Percentiles rank a stretch among this genome's conserved stretches.
Evolutionary conservation across 805 yeast species (phyloP).

Genomic region (Blastobotrys muscicola): DNA sequence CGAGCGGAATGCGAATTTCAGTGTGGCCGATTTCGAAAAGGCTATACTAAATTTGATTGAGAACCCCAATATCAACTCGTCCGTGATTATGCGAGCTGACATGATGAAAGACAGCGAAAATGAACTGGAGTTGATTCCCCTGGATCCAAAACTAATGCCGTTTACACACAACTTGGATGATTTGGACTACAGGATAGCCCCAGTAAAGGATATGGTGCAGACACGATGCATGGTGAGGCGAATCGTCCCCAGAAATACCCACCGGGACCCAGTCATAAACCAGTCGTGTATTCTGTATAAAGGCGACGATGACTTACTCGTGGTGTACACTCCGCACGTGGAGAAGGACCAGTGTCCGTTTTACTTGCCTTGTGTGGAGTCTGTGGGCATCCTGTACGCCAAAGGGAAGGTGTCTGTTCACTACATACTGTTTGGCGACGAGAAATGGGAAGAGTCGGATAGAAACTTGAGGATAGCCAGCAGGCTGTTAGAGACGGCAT

Average conservation of each 20-base stretch:
- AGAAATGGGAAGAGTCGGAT: slow-evolving; percentile 26
- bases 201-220: background rate
- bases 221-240: slow-evolving; percentile 35
- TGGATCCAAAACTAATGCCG: slow-evolving; percentile 31
- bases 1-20: slow-evolving; percentile 39
- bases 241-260: slow-evolving; percentile 86
- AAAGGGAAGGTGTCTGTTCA: slow-evolving; percentile 50
- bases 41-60: slow-evolving; percentile 75
- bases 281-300: slow-evolving; percentile 63
- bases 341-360: slow-evolving; percentile 60
- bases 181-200: slow-evolving; percentile 38
- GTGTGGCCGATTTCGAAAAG: slow-evolving; percentile 47
- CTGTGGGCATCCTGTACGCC: slow-evolving; percentile 59
- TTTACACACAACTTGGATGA: slow-evolving; percentile 13
- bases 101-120: slow-evolving; percentile 28
- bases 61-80: slow-evolving; percentile 86
- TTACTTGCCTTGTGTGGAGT: slow-evolving; percentile 78
- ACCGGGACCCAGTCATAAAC: slow-evolving; percentile 69
- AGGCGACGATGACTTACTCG: slow-evolving; percentile 31
- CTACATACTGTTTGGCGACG: slow-evolving; percentile 49
- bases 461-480: slow-evolving; percentile 76
- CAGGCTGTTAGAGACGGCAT: slow-evolving; percentile 67
- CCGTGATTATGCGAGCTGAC: slow-evolving; percentile 85
- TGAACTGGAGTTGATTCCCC: background rate
- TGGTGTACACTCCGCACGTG: slow-evolving; percentile 75